Conservation (phyloP, 164 flowering plant genomes). For the Malania oleifera region DNA sequence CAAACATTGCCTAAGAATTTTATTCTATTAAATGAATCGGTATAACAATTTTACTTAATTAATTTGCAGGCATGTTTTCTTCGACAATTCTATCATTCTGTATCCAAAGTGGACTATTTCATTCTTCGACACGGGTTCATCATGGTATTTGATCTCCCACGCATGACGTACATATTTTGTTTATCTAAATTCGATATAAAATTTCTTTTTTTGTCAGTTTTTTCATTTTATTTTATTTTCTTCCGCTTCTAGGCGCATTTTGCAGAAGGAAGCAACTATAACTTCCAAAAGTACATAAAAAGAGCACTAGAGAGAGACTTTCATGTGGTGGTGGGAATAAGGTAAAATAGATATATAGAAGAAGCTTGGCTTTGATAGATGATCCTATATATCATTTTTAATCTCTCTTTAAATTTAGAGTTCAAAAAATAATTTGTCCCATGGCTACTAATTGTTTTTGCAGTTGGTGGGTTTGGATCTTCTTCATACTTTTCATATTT, state of each 20-base stretch:
- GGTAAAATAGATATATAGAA: slow-evolving; percentile 29
- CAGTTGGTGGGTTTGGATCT: slow-evolving; percentile 67
- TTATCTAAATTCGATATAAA: not conserved
- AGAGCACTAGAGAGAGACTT: slow-evolving; percentile 62
- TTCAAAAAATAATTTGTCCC: not conserved
- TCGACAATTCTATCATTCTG: slow-evolving; percentile 46
- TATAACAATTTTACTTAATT: not conserved
- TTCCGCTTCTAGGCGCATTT: slow-evolving; percentile 39
- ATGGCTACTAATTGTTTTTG: slow-evolving; percentile 13
- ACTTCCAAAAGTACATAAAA: slow-evolving; percentile 56
- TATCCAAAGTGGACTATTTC: slow-evolving; percentile 54
- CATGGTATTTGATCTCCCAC: slow-evolving; percentile 28
- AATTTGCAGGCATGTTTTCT: slow-evolving; percentile 45
- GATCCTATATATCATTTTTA: too few relatives aligned
- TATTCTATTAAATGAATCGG: too few relatives aligned
- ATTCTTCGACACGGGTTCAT: slow-evolving; percentile 77
- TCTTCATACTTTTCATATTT: slow-evolving; percentile 51
- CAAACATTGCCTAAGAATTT: too few relatives aligned
- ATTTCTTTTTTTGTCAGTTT: not conserved
- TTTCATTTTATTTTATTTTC: not conserved
- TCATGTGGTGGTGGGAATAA: slow-evolving; percentile 57
- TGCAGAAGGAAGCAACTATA: slow-evolving; percentile 29
- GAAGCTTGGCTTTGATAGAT: not conserved
- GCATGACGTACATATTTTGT: not conserved
- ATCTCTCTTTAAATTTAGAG: not conserved